Base-by-base conservation (phyloP, 495 filamentous ascomycete genomes). In the Pseudomonodictys pantanalensis region DNA sequence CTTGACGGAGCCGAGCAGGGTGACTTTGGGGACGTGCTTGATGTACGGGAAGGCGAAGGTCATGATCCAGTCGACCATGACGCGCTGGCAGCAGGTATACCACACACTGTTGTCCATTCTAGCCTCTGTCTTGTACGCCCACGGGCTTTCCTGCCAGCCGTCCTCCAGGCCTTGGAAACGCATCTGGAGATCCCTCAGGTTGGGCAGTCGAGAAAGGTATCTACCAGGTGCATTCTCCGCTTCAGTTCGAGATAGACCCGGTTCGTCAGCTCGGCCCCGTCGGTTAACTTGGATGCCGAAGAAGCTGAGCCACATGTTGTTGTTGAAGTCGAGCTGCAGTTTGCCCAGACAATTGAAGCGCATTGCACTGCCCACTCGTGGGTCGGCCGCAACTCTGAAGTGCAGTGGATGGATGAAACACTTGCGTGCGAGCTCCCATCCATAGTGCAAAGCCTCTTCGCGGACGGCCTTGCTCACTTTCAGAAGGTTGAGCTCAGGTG, bases 21-120 rank as follows among this genome's bases (percentile, higher is more conserved):
- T 39, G 18, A 58, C 55, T 15, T 58, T 49, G 2, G 28, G 18
- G 8, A 58, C 42, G 3, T 49, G 32, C 55, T 42, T 41, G 45
- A 58, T 29, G 30, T 12, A 42, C 2, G 55, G 55, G 39, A 58
- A 58, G 2, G 46, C 32, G 22, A 51, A 20, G 2, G 55, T 58
- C 29, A 58, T 38, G 23, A 49, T 41, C 55, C 23, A 29, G 17
- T 51, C 55, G 23, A 43, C 44, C n/a, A n/a, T n/a, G n/a, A n/a
- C n/a, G n/a, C n/a, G n/a, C n/a, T n/a, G n/a, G n/a, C n/a, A n/a
- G n/a, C n/a, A n/a, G n/a, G n/a, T n/a, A n/a, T n/a, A n/a, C n/a
- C n/a, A n/a, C n/a, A n/a, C n/a, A n/a, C n/a, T n/a, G n/a, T n/a
- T n/a, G n/a, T n/a, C n/a, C n/a, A n/a, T n/a, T n/a, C n/a, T n/a